These are phyloP conservation scores for Cyanodermella asteris DNA, from an alignment of 2,329 filamentous ascomycete species.

Conservation along the genomic window DNA sequence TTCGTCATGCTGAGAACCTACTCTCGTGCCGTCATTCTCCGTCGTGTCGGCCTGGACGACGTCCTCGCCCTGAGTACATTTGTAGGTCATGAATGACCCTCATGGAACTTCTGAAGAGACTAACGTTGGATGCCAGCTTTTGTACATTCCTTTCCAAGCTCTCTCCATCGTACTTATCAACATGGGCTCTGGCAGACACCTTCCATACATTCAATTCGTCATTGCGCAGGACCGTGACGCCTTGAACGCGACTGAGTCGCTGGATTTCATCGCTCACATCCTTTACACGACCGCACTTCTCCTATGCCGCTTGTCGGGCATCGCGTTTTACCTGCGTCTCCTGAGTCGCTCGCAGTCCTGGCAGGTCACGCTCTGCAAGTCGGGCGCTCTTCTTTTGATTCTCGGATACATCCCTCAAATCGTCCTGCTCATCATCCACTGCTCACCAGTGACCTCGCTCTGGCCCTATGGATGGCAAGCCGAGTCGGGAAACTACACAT, in stretches of 20 bases:
- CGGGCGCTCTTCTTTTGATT: too few relatives aligned
- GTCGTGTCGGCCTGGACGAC: too few relatives aligned
- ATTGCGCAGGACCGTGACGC: constrained; percentile 19
- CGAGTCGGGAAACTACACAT: constrained; percentile 19
- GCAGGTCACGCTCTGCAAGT: constrained; percentile 11
- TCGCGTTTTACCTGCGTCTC: constrained; percentile 29
- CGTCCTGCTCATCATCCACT: constrained; percentile 30
- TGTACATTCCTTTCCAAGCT: constrained; percentile 22
- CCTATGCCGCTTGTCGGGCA: constrained; percentile 28
- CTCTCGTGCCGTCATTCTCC: too few relatives aligned
- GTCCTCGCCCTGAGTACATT: too few relatives aligned
- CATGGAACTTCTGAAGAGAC: too few relatives aligned
- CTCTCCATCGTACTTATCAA: constrained; percentile 22
- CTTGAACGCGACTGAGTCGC: constrained; percentile 22
- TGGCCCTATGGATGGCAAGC: constrained; percentile 31
- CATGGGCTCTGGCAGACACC: constrained; percentile 20
- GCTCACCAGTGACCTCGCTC: constrained; percentile 25
- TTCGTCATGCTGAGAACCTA: too few relatives aligned
- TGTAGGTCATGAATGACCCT: too few relatives aligned
- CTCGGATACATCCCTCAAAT: too few relatives aligned
- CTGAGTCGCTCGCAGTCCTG: constrained; percentile 16
- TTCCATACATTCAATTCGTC: constrained; percentile 17
- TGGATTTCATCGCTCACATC: constrained; percentile 30
- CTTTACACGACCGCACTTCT: constrained; percentile 29
- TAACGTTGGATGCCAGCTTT: too few relatives aligned